Evolutionary conservation across 208 protist species (phyloP).

Genomic region (Leishmania mexicana): DNA sequence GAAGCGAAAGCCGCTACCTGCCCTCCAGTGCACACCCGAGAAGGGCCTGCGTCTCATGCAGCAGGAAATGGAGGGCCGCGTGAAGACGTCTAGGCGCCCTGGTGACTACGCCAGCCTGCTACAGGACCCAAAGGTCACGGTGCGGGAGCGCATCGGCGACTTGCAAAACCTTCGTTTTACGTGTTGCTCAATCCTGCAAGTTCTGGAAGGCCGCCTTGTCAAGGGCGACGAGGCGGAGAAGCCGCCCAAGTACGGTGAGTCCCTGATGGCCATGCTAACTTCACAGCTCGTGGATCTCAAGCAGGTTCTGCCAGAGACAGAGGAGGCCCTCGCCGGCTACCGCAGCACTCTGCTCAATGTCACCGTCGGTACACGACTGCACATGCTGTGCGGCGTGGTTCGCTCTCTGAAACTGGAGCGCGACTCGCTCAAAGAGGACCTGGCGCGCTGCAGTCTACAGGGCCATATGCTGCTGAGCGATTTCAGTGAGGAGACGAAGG

Average conservation of each 20-base stretch:
- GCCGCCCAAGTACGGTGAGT: constrained; percentile 15
- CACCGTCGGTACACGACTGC: constrained; percentile 42
- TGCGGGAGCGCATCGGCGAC: constrained; percentile 40
- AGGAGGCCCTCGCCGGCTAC: constrained; percentile 29
- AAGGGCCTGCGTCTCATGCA: constrained; percentile 29
- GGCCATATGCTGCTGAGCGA: constrained; percentile 31
- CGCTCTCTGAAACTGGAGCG: constrained; percentile 44
- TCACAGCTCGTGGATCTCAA: constrained; percentile 48
- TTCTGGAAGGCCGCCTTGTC: constrained; percentile 50
- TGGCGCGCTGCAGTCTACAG: constrained; percentile 41
- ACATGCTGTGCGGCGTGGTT: constrained; percentile 35
- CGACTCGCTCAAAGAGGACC: constrained; percentile 46
- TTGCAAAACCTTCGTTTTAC: constrained; percentile 46
- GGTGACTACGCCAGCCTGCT: neutral
- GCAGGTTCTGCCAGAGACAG: constrained; percentile 50
- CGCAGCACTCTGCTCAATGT: constrained; percentile 17
- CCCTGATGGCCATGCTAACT: constrained; percentile 25
- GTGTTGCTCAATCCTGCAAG: constrained; percentile 32
- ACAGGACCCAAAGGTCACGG: neutral
- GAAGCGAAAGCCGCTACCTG: constrained; percentile 60
- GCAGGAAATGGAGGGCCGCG: constrained; percentile 20
- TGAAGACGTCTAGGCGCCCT: neutral
- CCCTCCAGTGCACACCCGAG: constrained; percentile 21
- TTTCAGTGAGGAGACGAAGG: constrained; percentile 26
- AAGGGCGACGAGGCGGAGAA: constrained; percentile 16